These are phyloP conservation scores for Termitomyces sp. DNA, from an alignment of 768 basidiomycete genomes.

Conservation along the genomic window DNA sequence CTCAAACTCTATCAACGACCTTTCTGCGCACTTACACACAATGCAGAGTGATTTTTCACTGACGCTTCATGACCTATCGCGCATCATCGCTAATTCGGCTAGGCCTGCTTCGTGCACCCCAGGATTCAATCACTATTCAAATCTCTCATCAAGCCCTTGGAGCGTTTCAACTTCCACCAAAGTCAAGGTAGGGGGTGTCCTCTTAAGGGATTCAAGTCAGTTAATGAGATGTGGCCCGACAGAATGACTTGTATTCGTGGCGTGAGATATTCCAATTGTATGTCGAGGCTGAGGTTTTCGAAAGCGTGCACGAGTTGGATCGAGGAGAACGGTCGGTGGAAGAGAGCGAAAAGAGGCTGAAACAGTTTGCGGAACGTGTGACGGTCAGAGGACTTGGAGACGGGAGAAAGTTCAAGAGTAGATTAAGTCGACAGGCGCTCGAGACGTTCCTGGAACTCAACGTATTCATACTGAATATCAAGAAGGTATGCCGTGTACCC, in stretches of 20 bases:
- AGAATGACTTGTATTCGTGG: constrained; percentile 84
- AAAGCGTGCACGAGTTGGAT: constrained; percentile 58
- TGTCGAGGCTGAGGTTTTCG: constrained; percentile 83
- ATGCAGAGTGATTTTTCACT: constrained; percentile 49
- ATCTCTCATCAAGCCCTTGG: constrained; percentile 35
- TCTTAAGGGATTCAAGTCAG: no score
- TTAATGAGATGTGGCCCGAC: not conserved
- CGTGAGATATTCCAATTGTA: constrained; percentile 87
- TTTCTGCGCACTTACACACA: constrained; percentile 43
- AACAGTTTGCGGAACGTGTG: constrained; percentile 59
- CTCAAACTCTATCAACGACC: constrained; percentile 52
- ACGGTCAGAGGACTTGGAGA: constrained; percentile 54
- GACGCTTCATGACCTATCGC: constrained; percentile 34
- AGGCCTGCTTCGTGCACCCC: constrained; percentile 36
- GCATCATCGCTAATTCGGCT: constrained; percentile 36
- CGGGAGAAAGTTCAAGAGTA: constrained; percentile 49
- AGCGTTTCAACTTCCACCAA: constrained; percentile 11
- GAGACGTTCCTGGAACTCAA: constrained; percentile 76
- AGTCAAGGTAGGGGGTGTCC: constrained; percentile 16
- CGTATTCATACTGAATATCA: constrained; percentile 72
- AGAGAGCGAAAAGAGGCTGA: constrained; percentile 65
- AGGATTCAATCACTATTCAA: constrained; percentile 43
- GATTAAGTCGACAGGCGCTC: constrained; percentile 56
- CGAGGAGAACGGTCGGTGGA: constrained; percentile 68
- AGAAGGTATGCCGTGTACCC: constrained; percentile 50